Percentiles rank a stretch among this genome's conserved stretches.
phyloP scores from a whole-genome alignment of 345 rosid species.

The Erodium maritimum region DNA sequence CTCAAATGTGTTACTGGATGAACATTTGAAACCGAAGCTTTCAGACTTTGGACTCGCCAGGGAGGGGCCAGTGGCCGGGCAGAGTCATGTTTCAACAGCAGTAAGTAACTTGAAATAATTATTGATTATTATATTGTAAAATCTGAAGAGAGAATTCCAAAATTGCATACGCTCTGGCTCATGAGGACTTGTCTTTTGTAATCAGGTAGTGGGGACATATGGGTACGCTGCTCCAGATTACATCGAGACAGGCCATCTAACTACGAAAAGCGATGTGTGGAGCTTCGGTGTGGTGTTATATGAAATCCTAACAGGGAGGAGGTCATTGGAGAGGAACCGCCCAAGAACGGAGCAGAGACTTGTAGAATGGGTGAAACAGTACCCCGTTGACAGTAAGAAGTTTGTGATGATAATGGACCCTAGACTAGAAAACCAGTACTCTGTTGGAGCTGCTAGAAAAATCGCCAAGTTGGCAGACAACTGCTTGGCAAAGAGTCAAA shows the following conservation, averaged over 20 bases:
- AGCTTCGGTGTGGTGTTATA: conserved; percentile 82
- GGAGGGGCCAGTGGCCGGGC: conserved; percentile 72
- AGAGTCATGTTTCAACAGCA: conserved; percentile 79
- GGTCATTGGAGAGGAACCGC: conserved; percentile 57
- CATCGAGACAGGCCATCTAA: conserved; percentile 68
- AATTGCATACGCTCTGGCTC: not conserved
- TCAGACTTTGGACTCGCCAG: conserved; percentile 92
- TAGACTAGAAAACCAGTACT: conserved; percentile 43
- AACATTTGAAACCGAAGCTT: conserved; percentile 55
- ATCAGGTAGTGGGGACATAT: conserved; percentile 68
- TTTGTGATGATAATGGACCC: conserved; percentile 61
- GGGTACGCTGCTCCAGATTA: conserved; percentile 97
- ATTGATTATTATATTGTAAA: not conserved
- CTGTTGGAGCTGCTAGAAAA: conserved; percentile 36
- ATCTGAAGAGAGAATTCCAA: conserved; percentile 2
- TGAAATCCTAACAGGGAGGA: conserved; percentile 71
- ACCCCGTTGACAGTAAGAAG: conserved; percentile 47
- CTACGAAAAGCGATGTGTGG: conserved; percentile 70
- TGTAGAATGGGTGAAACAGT: conserved; percentile 66
- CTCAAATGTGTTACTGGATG: conserved; percentile 67
- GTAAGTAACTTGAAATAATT: conserved; percentile 30
- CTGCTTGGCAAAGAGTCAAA: conserved; percentile 48
- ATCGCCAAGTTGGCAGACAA: conserved; percentile 60
- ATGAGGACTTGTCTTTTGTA: not conserved
- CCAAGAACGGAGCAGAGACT: conserved; percentile 54